A percentile compares a stretch with the other conserved stretches of the same genome.
These are phyloP conservation scores for Nannochloris sp. DNA, from an alignment of 139 green algal species.

Conservation along the genomic window DNA sequence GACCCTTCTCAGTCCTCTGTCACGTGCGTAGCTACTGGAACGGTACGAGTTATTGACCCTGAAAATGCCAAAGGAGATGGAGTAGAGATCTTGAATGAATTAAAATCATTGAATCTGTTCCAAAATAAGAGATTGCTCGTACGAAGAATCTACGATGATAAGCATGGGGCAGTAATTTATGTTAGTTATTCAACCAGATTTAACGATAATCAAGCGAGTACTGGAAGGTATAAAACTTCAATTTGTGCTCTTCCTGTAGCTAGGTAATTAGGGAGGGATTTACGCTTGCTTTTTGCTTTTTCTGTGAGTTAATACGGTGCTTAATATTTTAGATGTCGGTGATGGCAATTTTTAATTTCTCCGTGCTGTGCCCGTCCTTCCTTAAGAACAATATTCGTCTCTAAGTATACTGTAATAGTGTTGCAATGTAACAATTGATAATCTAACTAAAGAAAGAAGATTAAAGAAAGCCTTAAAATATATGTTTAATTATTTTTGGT, in stretches of 20 bases:
- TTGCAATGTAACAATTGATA: no score
- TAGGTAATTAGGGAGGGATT: no score
- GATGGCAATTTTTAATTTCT: no score
- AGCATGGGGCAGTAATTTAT: constrained; percentile 55
- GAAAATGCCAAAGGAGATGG: constrained; percentile 24
- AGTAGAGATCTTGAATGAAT: constrained; percentile 64
- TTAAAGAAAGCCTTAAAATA: no score
- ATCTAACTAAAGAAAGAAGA: background rate
- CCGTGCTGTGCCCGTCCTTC: no score
- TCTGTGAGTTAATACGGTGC: no score
- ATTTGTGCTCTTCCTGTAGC: constrained; percentile 48
- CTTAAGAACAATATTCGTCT: no score
- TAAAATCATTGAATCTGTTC: constrained; percentile 65
- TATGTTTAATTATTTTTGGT: no score
- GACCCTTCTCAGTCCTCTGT: constrained; percentile 68
- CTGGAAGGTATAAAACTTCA: constrained; percentile 40
- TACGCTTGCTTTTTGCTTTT: no score
- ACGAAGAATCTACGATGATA: constrained; percentile 61
- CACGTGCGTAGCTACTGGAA: constrained; percentile 50
- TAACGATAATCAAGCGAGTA: constrained; percentile 10
- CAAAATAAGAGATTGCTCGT: constrained; percentile 75
- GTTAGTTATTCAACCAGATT: constrained; percentile 67
- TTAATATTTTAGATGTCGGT: no score
- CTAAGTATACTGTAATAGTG: no score
- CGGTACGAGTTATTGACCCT: constrained; percentile 29